Base-by-base conservation (phyloP, 2,329 filamentous ascomycete species). In the Orbilia javanica region DNA sequence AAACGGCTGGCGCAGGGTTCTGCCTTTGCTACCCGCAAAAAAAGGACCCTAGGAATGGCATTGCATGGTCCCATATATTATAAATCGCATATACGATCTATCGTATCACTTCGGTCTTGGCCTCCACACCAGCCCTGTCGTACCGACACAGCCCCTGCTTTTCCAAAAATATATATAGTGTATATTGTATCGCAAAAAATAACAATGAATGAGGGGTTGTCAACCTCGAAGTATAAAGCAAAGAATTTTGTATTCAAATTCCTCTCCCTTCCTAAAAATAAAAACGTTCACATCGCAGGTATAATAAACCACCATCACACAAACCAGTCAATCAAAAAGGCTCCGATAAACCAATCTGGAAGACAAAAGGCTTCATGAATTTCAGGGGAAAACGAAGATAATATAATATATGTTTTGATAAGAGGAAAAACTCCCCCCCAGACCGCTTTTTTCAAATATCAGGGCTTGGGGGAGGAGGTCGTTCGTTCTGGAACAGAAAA, bases 321-420 rank as follows among this genome's bases (percentile, higher is more conserved):
- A 36, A 15, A 44, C n/a, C 13, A 44, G 6, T n/a, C n/a, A n/a
- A n/a, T n/a, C n/a, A n/a, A 44, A n/a, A 36, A 34, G n/a, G 25
- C 27, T 36, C n/a, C n/a, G 10, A 53, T 31, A 57, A 60, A 60
- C 42, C 55, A 60, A 60, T 60, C 34, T 60, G 55, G 20, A 42
- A 25, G 10, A 25, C 34, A 60, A 34, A 42, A 42, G 42, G 34
- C 34, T 42, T 60, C 18, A 27, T 42, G n/a, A 13, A 36, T 34
- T 36, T 18, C n/a, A n/a, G 22, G 15, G 29, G 25, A 25, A 53
- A 22, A 60, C 15, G 52, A 36, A 57, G 25, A 39, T 27, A 60
- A 27, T 60, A 57, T 57, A 57, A 13, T 57, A 60, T 60, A 60
- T 60, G 55, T 34, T 50, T 50, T 57, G n/a, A 39, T n/a, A n/a